Conservation (phyloP, 768 basidiomycete genomes). For the Russula olivacea region DNA sequence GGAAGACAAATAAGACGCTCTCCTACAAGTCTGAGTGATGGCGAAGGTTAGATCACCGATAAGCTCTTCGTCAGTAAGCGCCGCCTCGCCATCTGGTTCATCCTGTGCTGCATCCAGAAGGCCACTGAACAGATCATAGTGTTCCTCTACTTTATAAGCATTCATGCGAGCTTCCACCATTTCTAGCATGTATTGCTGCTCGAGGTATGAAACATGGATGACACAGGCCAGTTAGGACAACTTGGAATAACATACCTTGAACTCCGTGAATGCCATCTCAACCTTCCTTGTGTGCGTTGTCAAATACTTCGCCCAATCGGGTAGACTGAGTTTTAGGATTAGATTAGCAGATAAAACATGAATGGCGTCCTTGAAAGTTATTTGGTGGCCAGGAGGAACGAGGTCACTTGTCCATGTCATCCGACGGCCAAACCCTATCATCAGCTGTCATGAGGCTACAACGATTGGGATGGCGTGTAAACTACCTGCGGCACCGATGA, state of each 20-base stretch:
- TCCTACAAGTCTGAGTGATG: background rate
- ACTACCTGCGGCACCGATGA: constrained; percentile 46
- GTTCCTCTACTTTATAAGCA: constrained; percentile 23
- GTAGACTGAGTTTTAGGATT: constrained; percentile 36
- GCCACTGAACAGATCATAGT: constrained; percentile 28
- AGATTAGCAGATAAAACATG: constrained; percentile 38
- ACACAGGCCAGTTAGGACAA: background rate
- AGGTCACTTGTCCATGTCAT: constrained; percentile 46
- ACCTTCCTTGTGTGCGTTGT: constrained; percentile 33
- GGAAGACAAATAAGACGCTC: background rate
- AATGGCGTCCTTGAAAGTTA: constrained; percentile 47
- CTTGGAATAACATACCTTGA: constrained; percentile 33
- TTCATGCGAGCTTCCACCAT: constrained; percentile 26
- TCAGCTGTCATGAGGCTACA: background rate
- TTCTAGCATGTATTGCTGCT: constrained; percentile 29
- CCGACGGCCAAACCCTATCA: constrained; percentile 42
- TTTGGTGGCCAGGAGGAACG: constrained; percentile 39
- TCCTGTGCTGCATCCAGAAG: constrained; percentile 26
- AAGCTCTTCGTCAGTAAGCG: constrained; percentile 19
- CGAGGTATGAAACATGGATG: background rate
- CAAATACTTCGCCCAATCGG: constrained; percentile 37
- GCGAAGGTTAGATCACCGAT: background rate
- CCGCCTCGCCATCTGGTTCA: constrained; percentile 17
- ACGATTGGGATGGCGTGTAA: background rate
- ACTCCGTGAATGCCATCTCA: constrained; percentile 40